Evolutionary conservation across 2,329 filamentous ascomycete genomes (phyloP).

Genomic region (Simplicillium sp.): DNA sequence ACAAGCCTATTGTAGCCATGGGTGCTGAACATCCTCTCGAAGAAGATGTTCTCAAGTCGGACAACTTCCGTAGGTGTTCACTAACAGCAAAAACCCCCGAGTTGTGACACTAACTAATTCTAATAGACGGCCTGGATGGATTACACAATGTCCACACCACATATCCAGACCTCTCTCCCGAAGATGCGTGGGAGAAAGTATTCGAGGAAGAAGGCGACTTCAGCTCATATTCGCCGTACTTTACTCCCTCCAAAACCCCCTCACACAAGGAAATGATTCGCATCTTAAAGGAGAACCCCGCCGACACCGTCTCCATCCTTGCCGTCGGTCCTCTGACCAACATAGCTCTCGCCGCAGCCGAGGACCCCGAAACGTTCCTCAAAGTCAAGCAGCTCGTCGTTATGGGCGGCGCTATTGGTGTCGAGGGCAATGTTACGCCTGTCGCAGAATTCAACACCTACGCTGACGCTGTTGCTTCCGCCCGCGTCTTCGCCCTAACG

Average conservation of each 20-base stretch:
- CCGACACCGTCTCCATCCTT: constrained; percentile 79
- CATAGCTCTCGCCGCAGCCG: constrained; percentile 75
- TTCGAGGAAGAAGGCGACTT: constrained; percentile 37
- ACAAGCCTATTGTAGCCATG: constrained; percentile 76
- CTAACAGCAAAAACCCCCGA: too few relatives aligned
- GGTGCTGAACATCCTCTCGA: constrained; percentile 80
- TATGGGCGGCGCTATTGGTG: constrained; percentile 82
- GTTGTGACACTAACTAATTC: constrained; percentile 7
- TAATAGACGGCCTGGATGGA: constrained; percentile 62
- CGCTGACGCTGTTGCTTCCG: constrained; percentile 72
- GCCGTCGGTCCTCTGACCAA: constrained; percentile 92
- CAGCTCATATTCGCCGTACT: constrained; percentile 47
- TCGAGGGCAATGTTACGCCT: constrained; percentile 75
- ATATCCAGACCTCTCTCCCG: constrained; percentile 65
- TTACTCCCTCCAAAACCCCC: constrained; percentile 63
- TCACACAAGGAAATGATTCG: constrained; percentile 86
- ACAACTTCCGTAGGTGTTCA: constrained; percentile 72
- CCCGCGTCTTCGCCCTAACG: constrained; percentile 68
- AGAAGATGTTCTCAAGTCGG: constrained; percentile 69
- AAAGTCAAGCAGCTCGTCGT: constrained; percentile 84
- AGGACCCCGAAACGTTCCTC: constrained; percentile 84
- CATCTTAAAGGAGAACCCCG: constrained; percentile 70
- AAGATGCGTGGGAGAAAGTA: constrained; percentile 63
- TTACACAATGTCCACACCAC: constrained; percentile 66
- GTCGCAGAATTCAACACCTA: constrained; percentile 93